A percentile compares a stretch with the other conserved stretches of the same genome.
Conservation (phyloP, 2,329 filamentous ascomycete genomes). For the Ophiostoma angusticollis region DNA sequence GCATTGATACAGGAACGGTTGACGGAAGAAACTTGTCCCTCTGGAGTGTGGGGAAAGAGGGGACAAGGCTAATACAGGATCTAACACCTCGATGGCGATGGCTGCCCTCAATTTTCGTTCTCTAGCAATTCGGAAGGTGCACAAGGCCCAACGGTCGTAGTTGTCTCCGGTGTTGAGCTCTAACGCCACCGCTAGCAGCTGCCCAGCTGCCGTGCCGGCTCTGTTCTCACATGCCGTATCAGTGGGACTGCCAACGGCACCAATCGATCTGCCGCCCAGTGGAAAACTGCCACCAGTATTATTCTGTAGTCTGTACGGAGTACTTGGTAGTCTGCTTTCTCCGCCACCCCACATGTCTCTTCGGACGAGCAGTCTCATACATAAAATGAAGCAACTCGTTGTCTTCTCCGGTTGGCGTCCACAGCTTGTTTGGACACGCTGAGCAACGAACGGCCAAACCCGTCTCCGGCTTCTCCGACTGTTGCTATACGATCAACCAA, state of each 20-base stretch:
- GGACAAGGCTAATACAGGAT: neutral
- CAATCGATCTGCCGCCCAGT: constrained; percentile 6
- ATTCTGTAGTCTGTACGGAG: neutral
- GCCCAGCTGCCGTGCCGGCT: no score
- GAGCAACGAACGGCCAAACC: no score
- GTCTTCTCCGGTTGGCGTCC: neutral
- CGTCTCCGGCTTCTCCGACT: neutral
- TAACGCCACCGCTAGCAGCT: neutral
- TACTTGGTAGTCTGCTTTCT: no score
- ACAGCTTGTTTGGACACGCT: no score
- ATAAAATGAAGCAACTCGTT: neutral
- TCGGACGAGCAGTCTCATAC: neutral
- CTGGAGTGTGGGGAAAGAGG: constrained; percentile 5
- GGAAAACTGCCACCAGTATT: constrained; percentile 6
- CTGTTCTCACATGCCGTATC: no score
- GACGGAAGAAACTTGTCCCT: constrained; percentile 13
- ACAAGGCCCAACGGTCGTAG: no score
- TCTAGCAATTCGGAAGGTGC: no score
- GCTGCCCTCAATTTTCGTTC: no score
- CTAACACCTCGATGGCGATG: no score
- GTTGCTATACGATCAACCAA: neutral
- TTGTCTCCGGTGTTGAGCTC: no score
- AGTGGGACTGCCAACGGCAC: neutral
- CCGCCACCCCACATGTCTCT: neutral
- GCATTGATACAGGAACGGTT: neutral